Conservation (phyloP, 2,329 filamentous ascomycete genomes). For the Cladosporium sp. region DNA sequence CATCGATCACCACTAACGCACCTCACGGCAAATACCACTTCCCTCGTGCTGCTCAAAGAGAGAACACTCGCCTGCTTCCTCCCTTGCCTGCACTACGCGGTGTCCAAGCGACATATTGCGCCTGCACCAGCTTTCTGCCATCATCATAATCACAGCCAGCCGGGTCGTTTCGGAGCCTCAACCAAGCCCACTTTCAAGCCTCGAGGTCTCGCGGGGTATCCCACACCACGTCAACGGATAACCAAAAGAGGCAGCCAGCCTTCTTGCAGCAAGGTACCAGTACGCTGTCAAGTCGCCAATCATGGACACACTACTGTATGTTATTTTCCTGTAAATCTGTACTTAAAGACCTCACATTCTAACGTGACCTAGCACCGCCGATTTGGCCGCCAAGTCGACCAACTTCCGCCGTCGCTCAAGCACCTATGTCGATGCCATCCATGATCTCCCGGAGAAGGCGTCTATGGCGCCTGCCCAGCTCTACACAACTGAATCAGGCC, state of each 20-base stretch:
- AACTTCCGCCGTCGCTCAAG: slow-evolving; percentile 90
- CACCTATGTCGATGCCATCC: slow-evolving; percentile 95
- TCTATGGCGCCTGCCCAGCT: slow-evolving; percentile 92
- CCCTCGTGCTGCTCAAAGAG: not conserved
- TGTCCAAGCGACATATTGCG: not conserved
- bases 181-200: slow-evolving; percentile 3
- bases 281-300: not conserved
- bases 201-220: slow-evolving; percentile 1
- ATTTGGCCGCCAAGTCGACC: slow-evolving; percentile 87
- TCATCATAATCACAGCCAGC: not conserved
- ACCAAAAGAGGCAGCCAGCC: not conserved
- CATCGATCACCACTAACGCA: not conserved
- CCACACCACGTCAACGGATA: slow-evolving; percentile 1
- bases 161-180: slow-evolving; percentile 11
- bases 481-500: slow-evolving; percentile 96
- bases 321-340: not conserved
- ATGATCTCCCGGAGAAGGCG: slow-evolving; percentile 81
- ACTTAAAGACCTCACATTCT: slow-evolving; percentile 2
- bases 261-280: not conserved
- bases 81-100: not conserved
- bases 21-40: not conserved
- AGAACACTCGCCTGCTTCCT: not conserved
- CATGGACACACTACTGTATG: slow-evolving; percentile 39
- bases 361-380: slow-evolving; percentile 67
- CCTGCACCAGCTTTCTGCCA: not conserved